Conservation (phyloP, 441 rosid species). For the Lepidium campestre region DNA sequence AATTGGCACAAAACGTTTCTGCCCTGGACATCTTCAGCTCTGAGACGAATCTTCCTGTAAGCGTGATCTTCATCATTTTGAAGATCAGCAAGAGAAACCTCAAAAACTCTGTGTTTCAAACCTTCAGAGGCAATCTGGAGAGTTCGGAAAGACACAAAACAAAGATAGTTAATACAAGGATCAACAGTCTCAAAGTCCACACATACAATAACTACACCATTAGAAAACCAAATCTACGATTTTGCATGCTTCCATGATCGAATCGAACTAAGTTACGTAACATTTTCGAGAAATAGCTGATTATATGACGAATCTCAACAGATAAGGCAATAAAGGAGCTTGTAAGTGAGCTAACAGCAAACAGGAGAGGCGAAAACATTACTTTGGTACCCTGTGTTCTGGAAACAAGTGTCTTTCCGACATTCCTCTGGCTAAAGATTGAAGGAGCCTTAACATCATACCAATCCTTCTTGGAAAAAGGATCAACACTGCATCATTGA, state of each 20-base stretch:
- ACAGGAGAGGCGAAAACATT: not conserved
- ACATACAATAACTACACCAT: not conserved
- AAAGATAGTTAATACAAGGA: not conserved
- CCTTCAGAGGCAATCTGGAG: constrained; percentile 94
- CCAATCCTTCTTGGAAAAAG: constrained; percentile 93
- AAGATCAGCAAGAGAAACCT: constrained; percentile 83
- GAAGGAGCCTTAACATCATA: constrained; percentile 88
- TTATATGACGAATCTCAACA: not conserved
- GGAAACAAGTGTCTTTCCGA: constrained; percentile 82
- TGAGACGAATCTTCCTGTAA: constrained; percentile 79
- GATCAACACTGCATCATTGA: constrained; percentile 52
- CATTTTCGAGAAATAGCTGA: not conserved
- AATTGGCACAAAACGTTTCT: constrained; percentile 83
- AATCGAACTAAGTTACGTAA: not conserved
- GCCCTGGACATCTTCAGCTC: constrained; percentile 94
- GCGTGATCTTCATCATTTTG: constrained; percentile 81
- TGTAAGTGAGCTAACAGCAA: not conserved
- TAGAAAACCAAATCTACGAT: not conserved
- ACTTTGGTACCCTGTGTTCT: constrained; percentile 98
- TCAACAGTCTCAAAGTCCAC: not conserved
- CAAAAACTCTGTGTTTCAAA: constrained; percentile 81
- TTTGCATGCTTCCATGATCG: not conserved
- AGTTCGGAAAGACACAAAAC: not conserved
- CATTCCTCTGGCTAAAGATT: constrained; percentile 47
- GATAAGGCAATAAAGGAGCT: not conserved